These are phyloP conservation scores for Lyophyllum atratum DNA, from an alignment of 768 basidiomycete genomes.

Conservation along the genomic window DNA sequence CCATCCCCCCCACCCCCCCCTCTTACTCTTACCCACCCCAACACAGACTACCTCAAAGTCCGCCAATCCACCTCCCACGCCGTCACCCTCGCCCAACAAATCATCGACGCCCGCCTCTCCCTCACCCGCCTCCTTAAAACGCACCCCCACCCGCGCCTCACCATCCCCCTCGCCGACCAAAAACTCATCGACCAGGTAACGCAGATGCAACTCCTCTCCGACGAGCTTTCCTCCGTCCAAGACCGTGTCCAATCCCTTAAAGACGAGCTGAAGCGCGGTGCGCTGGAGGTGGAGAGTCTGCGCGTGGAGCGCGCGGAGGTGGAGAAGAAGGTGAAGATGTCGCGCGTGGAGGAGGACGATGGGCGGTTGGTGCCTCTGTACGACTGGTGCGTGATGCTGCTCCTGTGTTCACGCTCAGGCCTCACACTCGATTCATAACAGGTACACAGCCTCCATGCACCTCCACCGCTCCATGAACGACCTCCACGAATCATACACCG, in stretches of 20 bases:
- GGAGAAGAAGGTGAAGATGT: slow-evolving; percentile 65
- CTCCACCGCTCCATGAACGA: slow-evolving; percentile 65
- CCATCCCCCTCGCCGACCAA: slow-evolving; percentile 71
- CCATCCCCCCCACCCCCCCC: background rate
- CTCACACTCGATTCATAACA: slow-evolving; percentile 25
- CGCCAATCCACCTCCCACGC: slow-evolving; percentile 55
- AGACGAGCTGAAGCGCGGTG: slow-evolving; percentile 59
- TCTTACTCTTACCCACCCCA: background rate
- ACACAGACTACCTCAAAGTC: slow-evolving; percentile 62
- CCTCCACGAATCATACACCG: slow-evolving; percentile 57
- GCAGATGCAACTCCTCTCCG: slow-evolving; percentile 77
- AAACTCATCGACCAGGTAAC: slow-evolving; percentile 75
- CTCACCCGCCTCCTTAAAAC: slow-evolving; percentile 80
- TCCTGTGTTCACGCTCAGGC: background rate
- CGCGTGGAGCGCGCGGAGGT: slow-evolving; percentile 65
- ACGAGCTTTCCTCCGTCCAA: slow-evolving; percentile 58
- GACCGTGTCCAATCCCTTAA: slow-evolving; percentile 54
- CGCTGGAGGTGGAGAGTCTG: slow-evolving; percentile 57
- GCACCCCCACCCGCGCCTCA: slow-evolving; percentile 79
- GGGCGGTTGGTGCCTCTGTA: slow-evolving; percentile 63
- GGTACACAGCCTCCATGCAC: slow-evolving; percentile 71
- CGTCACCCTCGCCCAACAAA: slow-evolving; percentile 66
- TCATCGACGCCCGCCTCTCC: slow-evolving; percentile 80
- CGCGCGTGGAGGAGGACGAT: slow-evolving; percentile 64
- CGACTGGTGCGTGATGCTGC: slow-evolving; percentile 54